Evolutionary conservation across 108 stramenopile genomes (phyloP).

Genomic region (Nannochloropsis gaditana): DNA sequence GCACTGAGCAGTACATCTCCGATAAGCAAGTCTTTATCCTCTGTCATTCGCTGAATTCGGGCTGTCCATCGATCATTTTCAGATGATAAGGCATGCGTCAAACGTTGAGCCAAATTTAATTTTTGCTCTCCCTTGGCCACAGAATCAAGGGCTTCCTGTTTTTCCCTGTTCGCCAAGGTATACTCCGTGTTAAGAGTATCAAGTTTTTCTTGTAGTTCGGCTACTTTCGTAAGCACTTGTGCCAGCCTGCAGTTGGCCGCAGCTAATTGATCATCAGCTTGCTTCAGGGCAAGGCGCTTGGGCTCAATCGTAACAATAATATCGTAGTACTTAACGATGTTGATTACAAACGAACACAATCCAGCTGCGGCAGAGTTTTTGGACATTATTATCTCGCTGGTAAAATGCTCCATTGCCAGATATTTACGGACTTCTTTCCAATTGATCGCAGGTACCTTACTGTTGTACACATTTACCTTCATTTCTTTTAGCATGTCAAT

Average conservation of each 20-base stretch:
- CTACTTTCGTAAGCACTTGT: constrained; percentile 58
- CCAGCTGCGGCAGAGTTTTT: constrained; percentile 73
- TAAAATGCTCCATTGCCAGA: constrained; percentile 66
- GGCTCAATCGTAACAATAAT: constrained; percentile 71
- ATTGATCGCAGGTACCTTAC: constrained; percentile 58
- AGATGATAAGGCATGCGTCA: constrained; percentile 65
- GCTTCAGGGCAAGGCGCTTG: constrained; percentile 60
- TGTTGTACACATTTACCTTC: constrained; percentile 61
- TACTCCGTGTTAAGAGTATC: constrained; percentile 52
- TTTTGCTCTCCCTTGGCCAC: constrained; percentile 62
- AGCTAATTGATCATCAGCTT: constrained; percentile 61
- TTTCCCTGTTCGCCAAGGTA: constrained; percentile 57
- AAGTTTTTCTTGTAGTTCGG: constrained; percentile 60
- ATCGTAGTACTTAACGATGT: constrained; percentile 75
- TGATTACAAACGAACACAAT: constrained; percentile 65
- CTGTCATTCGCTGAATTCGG: constrained; percentile 55
- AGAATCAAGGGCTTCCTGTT: constrained; percentile 60
- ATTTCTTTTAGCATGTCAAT: constrained; percentile 65
- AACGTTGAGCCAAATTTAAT: constrained; percentile 68
- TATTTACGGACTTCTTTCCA: constrained; percentile 64
- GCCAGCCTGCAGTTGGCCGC: constrained; percentile 57
- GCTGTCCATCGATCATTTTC: constrained; percentile 76
- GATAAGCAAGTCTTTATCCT: constrained; percentile 59
- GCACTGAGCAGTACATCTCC: constrained; percentile 70
- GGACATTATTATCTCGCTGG: constrained; percentile 59